Evolutionary conservation across 1,284 basidiomycete species (phyloP).

Genomic region (Agaricales sp.): DNA sequence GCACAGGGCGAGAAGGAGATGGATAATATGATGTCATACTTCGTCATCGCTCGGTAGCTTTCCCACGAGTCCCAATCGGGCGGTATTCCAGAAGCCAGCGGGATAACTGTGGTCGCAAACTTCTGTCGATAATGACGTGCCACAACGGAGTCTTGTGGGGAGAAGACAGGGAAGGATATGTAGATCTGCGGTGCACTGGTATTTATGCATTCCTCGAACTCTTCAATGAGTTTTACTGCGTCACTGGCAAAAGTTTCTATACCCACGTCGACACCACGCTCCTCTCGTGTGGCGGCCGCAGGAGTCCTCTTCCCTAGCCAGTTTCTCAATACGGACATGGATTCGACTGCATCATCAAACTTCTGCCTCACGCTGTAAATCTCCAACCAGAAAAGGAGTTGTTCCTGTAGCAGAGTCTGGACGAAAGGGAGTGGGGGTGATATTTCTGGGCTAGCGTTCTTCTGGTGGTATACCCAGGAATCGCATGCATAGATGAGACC

Average conservation of each 20-base stretch:
- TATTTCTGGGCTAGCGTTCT: not conserved
- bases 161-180: not conserved
- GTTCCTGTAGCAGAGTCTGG: not conserved
- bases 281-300: not conserved
- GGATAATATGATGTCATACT: not conserved
- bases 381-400: not conserved
- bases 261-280: not conserved
- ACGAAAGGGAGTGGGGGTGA: not conserved
- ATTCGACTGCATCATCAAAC: not conserved
- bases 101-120: not conserved
- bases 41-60: not conserved
- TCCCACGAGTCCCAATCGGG: not conserved
- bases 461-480: not conserved
- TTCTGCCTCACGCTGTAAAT: not conserved
- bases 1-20: not conserved
- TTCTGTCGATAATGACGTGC: not conserved
- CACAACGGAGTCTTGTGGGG: not conserved
- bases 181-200: not conserved
- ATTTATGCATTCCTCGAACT: not conserved
- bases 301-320: not conserved
- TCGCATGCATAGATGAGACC: not conserved
- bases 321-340: not conserved
- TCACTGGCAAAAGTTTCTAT: not conserved
- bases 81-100: not conserved
- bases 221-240: not conserved